Conservation (phyloP, 2,329 filamentous ascomycete species). For the Beauveria brongniartii region DNA sequence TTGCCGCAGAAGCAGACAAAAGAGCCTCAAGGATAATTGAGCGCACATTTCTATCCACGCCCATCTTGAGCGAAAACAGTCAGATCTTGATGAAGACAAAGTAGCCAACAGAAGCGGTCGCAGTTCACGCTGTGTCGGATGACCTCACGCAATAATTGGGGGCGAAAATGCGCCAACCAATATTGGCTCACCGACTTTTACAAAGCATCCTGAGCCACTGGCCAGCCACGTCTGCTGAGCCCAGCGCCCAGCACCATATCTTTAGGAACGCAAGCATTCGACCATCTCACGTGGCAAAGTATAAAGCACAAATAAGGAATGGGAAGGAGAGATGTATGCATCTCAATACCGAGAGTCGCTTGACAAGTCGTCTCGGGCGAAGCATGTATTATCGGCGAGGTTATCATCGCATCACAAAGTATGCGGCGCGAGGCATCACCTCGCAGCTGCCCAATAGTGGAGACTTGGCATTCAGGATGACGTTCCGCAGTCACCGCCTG, state of each 20-base stretch:
- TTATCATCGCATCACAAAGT: background rate
- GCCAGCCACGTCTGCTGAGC: background rate
- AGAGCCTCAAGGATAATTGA: background rate
- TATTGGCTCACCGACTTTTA: constrained; percentile 10
- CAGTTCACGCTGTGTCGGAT: background rate
- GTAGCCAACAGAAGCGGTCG: background rate
- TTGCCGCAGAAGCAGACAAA: background rate
- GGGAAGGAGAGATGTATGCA: background rate
- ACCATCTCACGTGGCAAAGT: background rate
- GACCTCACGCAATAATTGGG: background rate
- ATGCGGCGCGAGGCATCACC: background rate
- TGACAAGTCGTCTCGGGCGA: background rate
- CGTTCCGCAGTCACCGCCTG: constrained; percentile 1
- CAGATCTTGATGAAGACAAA: background rate
- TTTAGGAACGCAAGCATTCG: background rate
- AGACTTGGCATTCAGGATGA: constrained; percentile 3
- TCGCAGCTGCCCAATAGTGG: constrained; percentile 9
- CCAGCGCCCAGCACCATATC: background rate
- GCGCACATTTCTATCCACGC: too few relatives aligned
- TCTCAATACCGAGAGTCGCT: background rate
- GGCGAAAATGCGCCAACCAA: background rate
- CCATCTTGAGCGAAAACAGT: background rate
- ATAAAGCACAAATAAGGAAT: background rate
- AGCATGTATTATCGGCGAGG: background rate
- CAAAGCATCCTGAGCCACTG: background rate